Conservation (phyloP, 768 basidiomycete species). For the Mycena belliarum region DNA sequence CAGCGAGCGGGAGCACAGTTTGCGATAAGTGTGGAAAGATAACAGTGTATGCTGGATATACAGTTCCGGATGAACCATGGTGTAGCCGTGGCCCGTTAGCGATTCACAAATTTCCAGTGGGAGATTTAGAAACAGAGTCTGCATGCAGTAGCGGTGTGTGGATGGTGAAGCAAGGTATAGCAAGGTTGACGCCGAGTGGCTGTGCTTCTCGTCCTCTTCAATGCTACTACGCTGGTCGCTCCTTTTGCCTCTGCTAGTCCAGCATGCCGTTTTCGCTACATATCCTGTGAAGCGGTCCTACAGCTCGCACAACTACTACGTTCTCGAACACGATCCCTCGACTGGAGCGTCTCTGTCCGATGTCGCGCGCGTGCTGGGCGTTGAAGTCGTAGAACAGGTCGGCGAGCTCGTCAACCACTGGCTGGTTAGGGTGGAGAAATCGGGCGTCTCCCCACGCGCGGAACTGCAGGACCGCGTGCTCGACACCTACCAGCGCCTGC, state of each 20-base stretch:
- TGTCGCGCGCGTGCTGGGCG: conserved; percentile 60
- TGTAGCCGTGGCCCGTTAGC: too few species aligned
- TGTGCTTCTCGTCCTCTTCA: conserved; percentile 10
- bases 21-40: too few species aligned
- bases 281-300: conserved; percentile 55
- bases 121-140: too few species aligned
- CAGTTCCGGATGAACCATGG: too few species aligned
- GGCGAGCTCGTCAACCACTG: conserved; percentile 78
- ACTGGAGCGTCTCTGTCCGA: conserved; percentile 56
- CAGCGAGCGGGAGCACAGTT: too few species aligned
- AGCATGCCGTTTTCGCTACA: conserved; percentile 32
- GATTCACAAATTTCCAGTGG: too few species aligned
- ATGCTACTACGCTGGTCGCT: conserved; percentile 35
- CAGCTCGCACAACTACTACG: conserved; percentile 79
- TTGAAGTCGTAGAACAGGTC: conserved; percentile 77
- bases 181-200: too few species aligned
- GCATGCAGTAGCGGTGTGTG: too few species aligned
- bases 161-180: too few species aligned
- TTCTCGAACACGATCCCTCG: conserved; percentile 62
- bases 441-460: conserved; percentile 32
- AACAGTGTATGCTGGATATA: too few species aligned
- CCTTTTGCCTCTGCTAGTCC: conserved; percentile 34
- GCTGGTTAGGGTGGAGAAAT: conserved; percentile 68
- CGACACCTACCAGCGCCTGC: conserved; percentile 48
- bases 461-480: conserved; percentile 50